A percentile compares a stretch with the other conserved stretches of the same genome.
These are phyloP conservation scores for Claviceps spartinae DNA, from an alignment of 2,329 filamentous ascomycete species.

Conservation along the genomic window DNA sequence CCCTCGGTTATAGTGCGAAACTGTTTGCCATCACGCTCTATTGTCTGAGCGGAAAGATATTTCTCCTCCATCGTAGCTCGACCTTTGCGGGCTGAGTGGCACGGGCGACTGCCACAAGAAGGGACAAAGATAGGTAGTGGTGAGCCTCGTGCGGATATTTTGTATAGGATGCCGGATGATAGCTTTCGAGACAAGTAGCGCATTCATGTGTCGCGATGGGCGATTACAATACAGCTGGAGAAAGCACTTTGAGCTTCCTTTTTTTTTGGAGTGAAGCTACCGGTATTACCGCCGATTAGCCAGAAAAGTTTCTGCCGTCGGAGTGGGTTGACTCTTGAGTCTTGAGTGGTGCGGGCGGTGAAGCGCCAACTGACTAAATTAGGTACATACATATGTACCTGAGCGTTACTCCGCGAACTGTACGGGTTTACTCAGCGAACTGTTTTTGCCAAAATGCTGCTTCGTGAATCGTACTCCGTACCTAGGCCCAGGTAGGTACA, in stretches of 20 bases:
- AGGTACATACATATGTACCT: not conserved
- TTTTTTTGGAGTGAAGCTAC: not conserved
- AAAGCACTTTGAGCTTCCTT: not conserved
- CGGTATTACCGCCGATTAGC: not conserved
- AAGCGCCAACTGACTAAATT: not conserved
- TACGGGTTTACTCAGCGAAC: too few relatives aligned
- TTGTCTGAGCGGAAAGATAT: slow-evolving; percentile 10
- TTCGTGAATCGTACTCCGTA: too few relatives aligned
- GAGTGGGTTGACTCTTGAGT: too few relatives aligned
- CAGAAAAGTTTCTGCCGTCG: too few relatives aligned
- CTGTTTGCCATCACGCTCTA: slow-evolving; percentile 29
- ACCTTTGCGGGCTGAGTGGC: slow-evolving; percentile 1
- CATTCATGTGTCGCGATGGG: not conserved
- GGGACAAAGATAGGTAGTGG: not conserved
- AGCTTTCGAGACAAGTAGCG: not conserved
- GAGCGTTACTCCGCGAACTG: too few relatives aligned
- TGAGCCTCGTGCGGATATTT: not conserved
- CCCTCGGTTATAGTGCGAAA: slow-evolving; percentile 42
- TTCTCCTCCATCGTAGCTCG: slow-evolving; percentile 8
- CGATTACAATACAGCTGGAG: not conserved
- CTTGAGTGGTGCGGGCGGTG: slow-evolving; percentile 10
- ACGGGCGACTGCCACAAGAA: not conserved
- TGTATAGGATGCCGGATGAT: not conserved
- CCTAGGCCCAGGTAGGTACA: too few relatives aligned
- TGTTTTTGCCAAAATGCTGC: too few relatives aligned